Percentiles rank a stretch among this genome's conserved stretches.
Evolutionary conservation across 495 filamentous ascomycete genomes (phyloP).

Genomic region (Podospora tetraspora): DNA sequence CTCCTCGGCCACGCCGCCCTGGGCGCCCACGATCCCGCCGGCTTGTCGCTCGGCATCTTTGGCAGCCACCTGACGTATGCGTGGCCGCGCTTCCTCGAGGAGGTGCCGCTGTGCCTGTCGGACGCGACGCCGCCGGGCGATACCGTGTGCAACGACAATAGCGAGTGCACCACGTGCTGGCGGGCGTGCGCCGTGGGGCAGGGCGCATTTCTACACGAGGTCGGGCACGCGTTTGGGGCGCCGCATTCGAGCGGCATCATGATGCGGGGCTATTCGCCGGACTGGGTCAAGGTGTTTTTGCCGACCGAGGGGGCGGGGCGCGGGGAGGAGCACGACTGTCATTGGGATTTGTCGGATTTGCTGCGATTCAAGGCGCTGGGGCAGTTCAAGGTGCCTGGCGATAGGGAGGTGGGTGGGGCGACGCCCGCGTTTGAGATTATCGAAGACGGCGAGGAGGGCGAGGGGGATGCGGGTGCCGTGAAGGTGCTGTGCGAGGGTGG

Average conservation of each 20-base stretch:
- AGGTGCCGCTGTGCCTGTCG: constrained; percentile 26
- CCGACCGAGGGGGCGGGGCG: not conserved
- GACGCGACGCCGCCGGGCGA: constrained; percentile 28
- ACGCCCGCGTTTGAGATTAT: constrained; percentile 11
- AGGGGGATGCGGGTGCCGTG: not conserved
- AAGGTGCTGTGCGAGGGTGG: constrained; percentile 10
- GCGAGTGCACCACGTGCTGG: constrained; percentile 36
- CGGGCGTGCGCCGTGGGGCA: constrained; percentile 40
- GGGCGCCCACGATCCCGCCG: constrained; percentile 36
- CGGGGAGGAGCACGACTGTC: constrained; percentile 19
- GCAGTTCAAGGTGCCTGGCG: constrained; percentile 34
- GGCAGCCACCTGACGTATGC: constrained; percentile 45
- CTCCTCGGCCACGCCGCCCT: constrained; percentile 42
- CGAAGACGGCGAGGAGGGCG: not conserved
- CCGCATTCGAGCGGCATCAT: constrained; percentile 37
- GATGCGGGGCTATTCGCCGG: constrained; percentile 34
- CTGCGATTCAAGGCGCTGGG: constrained; percentile 31
- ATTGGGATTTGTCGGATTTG: constrained; percentile 36
- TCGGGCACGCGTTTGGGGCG: constrained; percentile 38
- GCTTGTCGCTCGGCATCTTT: constrained; percentile 43
- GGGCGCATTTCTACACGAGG: constrained; percentile 40
- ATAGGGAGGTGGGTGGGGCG: constrained; percentile 13
- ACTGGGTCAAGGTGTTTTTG: constrained; percentile 37
- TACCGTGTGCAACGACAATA: constrained; percentile 37
- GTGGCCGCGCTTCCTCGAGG: constrained; percentile 43